phyloP scores from a whole-genome alignment of 129 eudicot species.

The Chrysanthemum lavandulifolium region DNA sequence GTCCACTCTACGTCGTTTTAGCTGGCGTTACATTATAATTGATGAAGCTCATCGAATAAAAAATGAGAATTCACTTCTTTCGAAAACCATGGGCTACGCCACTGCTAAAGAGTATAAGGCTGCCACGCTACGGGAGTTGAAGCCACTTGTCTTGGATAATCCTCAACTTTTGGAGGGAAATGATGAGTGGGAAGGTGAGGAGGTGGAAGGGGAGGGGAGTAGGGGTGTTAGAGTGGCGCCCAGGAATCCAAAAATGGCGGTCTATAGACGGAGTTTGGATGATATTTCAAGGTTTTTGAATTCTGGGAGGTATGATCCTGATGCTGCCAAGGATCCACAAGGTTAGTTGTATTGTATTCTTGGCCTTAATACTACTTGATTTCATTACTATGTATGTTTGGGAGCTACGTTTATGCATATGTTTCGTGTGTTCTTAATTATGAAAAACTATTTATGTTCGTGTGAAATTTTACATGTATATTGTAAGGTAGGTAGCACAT shows the following conservation, averaged over 20 bases:
- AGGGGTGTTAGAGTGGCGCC: slow-evolving; percentile 56
- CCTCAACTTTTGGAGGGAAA: slow-evolving; percentile 29
- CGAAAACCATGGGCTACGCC: slow-evolving; percentile 23
- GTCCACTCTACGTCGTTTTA: too few relatives aligned
- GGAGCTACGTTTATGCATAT: not conserved
- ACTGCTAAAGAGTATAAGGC: slow-evolving; percentile 53
- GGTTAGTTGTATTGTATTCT: slow-evolving; percentile 51
- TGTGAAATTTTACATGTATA: not conserved
- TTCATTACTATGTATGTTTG: not conserved
- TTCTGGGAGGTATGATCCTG: slow-evolving; percentile 62
- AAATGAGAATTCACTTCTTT: too few relatives aligned
- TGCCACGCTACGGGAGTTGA: slow-evolving; percentile 59
- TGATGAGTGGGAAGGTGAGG: slow-evolving; percentile 2
- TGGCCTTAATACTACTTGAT: not conserved
- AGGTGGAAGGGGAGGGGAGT: too few relatives aligned
- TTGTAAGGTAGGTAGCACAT: not conserved
- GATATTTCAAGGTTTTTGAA: slow-evolving; percentile 66
- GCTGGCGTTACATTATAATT: too few relatives aligned
- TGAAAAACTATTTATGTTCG: not conserved
- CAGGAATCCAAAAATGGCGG: slow-evolving; percentile 76
- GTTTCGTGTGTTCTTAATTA: not conserved
- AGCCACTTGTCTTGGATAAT: slow-evolving; percentile 66
- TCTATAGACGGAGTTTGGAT: slow-evolving; percentile 79
- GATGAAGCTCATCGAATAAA: too few relatives aligned
- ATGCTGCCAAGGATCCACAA: slow-evolving; percentile 49